Base-by-base conservation (phyloP, 768 basidiomycete species). In the Pleurotus pulmonarius region DNA sequence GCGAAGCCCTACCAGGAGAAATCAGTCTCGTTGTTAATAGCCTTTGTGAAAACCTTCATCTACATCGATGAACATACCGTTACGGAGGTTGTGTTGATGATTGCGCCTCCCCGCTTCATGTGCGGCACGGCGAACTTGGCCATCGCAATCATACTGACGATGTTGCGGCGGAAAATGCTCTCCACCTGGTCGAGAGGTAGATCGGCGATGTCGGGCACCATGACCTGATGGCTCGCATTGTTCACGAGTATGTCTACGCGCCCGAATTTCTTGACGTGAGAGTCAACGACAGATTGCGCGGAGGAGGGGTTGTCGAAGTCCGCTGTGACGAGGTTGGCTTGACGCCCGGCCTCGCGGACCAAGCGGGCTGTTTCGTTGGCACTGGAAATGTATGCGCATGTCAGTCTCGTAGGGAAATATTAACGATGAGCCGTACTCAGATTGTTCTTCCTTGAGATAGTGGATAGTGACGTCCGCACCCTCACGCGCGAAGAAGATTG, bases 11-110 rank as follows among this genome's bases (percentile, higher is more conserved):
- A 20, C 12, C 40, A 20, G 20, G 24, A 45, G 16, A 63, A 62
- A 22, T 57, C 4, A 34, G 7, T 34, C 9, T 34, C 9, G 11
- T 34, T 11, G 29, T 11, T 34, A 3, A 11, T 34, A 3, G 3
- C 29, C 11, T 34, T 11, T 11, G 29, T 34, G 29, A 34, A 34
- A 29, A 20, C 3, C 29, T 29, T 29, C 0, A 7, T 9, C 8
- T 34, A 34, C 9, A 7, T 26, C 40, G 55, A 51, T 22, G 2
- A n/a, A 40, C 62, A 15, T 60, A 68, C 70, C 60, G 82, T 82
- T 25, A 86, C 83, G 4, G 77, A 80, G 3, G 83, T 77, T 4
- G 83, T 83, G 66, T 85, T 83, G 73, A 87, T 81, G 64, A 87
- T 85, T 26, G 72, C 71, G 2, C 75, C 69, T 1, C 86, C 83